Conservation (phyloP, 192 early-diverging fungal genomes). For the Coemansia sp. region DNA sequence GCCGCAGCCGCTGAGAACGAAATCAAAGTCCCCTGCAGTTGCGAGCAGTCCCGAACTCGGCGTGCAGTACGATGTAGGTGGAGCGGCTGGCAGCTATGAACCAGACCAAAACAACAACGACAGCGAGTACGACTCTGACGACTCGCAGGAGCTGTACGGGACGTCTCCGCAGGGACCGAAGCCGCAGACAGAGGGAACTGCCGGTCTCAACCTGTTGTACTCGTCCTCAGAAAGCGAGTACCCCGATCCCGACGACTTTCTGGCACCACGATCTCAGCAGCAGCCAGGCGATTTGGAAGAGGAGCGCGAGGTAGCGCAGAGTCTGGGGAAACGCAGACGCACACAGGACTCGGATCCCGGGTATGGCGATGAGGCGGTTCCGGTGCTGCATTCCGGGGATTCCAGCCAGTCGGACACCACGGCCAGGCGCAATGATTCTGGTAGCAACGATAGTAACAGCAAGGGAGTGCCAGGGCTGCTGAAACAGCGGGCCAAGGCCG, state of each 20-base stretch:
- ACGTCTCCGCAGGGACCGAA: not conserved
- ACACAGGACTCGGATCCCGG: slow-evolving; percentile 11
- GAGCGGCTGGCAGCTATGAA: slow-evolving; percentile 3
- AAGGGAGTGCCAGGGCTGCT: slow-evolving; percentile 1
- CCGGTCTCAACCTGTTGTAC: not conserved
- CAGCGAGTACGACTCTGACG: not conserved
- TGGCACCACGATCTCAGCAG: not conserved
- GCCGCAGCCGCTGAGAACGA: not conserved
- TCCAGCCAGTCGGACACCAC: not conserved
- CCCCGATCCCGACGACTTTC: not conserved
- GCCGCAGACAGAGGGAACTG: not conserved
- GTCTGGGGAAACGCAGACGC: slow-evolving; percentile 49
- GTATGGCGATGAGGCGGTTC: slow-evolving; percentile 26
- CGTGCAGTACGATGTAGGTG: slow-evolving; percentile 5
- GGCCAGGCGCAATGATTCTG: no score
- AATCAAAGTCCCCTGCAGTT: not conserved
- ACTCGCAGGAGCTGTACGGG: not conserved
- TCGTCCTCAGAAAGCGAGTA: slow-evolving; percentile 2
- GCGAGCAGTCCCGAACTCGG: slow-evolving; percentile 32
- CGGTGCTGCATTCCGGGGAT: slow-evolving; percentile 14
- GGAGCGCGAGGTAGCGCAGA: not conserved
- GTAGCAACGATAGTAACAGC: no score
- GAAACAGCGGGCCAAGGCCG: not conserved
- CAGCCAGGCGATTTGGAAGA: no score
- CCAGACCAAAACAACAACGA: not conserved